These are phyloP conservation scores for Tuber umbilicatum DNA, from an alignment of 495 filamentous ascomycete genomes.

Conservation along the genomic window DNA sequence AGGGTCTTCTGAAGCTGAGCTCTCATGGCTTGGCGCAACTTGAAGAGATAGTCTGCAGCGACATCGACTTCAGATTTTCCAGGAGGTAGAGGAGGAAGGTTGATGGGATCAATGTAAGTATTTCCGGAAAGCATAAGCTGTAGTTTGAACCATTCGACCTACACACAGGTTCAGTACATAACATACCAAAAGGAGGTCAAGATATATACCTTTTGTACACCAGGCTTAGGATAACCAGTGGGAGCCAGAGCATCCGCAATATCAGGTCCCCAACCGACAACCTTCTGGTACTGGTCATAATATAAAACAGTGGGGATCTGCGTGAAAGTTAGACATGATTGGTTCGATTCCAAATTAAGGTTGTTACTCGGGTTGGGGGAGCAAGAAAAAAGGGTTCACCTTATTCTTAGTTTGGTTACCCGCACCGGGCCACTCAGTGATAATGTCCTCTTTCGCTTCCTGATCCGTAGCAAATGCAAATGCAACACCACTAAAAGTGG, in stretches of 20 bases:
- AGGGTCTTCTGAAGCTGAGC: constrained; percentile 68
- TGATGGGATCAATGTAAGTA: constrained; percentile 76
- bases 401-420: constrained; percentile 73
- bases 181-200: not conserved
- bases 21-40: constrained; percentile 69
- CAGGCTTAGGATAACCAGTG: constrained; percentile 71
- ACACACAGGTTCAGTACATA: not conserved
- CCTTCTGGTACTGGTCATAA: constrained; percentile 76
- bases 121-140: constrained; percentile 76
- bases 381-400: constrained; percentile 42
- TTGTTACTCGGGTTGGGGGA: not conserved
- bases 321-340: constrained; percentile 1
- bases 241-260: constrained; percentile 72
- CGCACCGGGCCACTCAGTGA: constrained; percentile 72
- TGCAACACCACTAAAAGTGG: constrained; percentile 72
- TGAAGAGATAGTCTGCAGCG: constrained; percentile 73
- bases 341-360: not conserved
- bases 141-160: constrained; percentile 76
- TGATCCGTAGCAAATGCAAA: constrained; percentile 74
- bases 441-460: constrained; percentile 70
- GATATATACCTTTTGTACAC: constrained; percentile 57
- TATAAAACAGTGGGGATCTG: constrained; percentile 76
- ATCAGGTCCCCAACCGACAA: constrained; percentile 74
- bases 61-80: constrained; percentile 77
- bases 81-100: constrained; percentile 67